Base-by-base conservation (phyloP, 345 rosid genomes). In the Pugionium dolabratum region DNA sequence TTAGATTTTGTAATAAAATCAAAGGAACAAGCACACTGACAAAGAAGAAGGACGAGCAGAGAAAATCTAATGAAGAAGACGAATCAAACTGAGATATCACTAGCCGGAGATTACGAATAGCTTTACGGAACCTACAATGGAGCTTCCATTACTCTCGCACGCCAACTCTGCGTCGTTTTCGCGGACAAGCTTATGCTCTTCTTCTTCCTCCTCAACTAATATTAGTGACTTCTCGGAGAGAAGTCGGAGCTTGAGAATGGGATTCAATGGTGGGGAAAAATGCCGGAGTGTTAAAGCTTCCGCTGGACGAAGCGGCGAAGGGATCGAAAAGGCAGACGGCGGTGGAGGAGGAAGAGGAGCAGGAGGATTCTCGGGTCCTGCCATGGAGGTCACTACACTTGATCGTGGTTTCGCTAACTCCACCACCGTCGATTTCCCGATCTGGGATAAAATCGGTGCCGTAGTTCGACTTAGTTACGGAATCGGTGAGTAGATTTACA, bases 391-490 rank as follows among this genome's bases (percentile, higher is more conserved):
- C 8, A 80, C 92, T 42, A 77, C 97, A 35, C 84, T 85, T 40
- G 92, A 93, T 66, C 76, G 69, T 45, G 81, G 86, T 65, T 90
- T 86, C 30, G 62, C 77, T 74, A 88, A 80, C 18, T 69, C 80
- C 58, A 52, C 85, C 32, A 41, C 79, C 37, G 78, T 75, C 56
- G 92, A 90, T 70, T 83, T 90, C 7, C 87, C 96, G 1, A 79
- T 86, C 26, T 94, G 97, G 99, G 97, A 94, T 36, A 90, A 78
- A 81, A 94, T 94, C 53, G 97, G 91, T 46, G 96, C 95, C 39
- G 81, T 94, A 9, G 81, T 90, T 62, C 65, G 99, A 76, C 89
- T 90, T 66, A 84, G 95, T 62, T 90, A 82, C 47, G 97, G 99
- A 72, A 90, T 94, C 54, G 99, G 99, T 94, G 27, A 54, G 81